phyloP scores from a whole-genome alignment of 495 filamentous ascomycete species.

The Cudoniella acicularis region DNA sequence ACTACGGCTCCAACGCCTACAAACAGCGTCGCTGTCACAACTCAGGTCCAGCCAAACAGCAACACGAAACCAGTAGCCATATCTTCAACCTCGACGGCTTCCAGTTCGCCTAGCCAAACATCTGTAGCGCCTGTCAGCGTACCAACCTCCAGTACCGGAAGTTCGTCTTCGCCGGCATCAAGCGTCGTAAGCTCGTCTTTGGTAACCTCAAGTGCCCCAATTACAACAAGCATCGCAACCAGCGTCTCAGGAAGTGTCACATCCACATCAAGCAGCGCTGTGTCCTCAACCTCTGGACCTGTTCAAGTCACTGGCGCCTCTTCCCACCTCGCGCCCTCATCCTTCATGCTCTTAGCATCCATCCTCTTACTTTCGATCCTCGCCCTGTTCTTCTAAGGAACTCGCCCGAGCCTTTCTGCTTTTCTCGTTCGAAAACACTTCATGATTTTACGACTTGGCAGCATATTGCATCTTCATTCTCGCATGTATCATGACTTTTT shows the following conservation, averaged over 20 bases:
- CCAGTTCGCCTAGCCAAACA: neutral
- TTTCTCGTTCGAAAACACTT: neutral
- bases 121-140: neutral
- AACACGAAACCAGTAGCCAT: neutral
- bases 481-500: constrained; percentile 1
- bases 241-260: neutral
- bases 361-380: neutral
- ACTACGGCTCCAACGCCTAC: constrained; percentile 19
- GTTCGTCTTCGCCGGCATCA: neutral
- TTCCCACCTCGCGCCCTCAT: neutral
- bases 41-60: neutral
- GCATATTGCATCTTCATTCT: neutral
- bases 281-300: neutral
- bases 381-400: neutral
- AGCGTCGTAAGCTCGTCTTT: neutral
- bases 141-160: neutral
- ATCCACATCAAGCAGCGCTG: neutral
- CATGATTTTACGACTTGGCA: neutral
- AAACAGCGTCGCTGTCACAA: neutral
- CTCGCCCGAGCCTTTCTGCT: neutral
- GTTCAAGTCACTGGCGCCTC: constrained; percentile 4
- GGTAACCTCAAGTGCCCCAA: neutral
- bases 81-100: neutral
- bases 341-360: neutral
- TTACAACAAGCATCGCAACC: neutral